Evolutionary conservation across 768 basidiomycete species (phyloP), one percentile per base, ranked within the genome.

Genomic region (Suillus alpinus): DNA sequence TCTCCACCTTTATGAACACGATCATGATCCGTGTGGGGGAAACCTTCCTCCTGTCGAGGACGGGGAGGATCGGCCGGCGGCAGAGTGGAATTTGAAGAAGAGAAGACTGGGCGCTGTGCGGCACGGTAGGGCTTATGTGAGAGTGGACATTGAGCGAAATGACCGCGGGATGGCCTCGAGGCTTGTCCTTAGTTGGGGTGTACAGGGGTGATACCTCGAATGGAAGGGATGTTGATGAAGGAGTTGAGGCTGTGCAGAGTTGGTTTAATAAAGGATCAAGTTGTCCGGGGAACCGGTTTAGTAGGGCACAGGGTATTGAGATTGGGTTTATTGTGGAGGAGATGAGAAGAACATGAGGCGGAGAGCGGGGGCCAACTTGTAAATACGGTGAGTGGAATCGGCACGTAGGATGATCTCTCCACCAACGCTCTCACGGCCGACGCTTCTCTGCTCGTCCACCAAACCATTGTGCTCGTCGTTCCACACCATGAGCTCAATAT

Each of bases 311-410:
- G 53, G 53, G 53, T 4, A 16, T 55, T 6, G 26, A 55, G 53
- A 55, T 55, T 55, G 53, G 53, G 53, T 55, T 55, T 55, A 36
- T 18, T 29, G 53, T 29, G 37, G 31, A 37, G 53, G 16, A 53
- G 52, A 53, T 53, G 52, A 53, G n/a, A 32, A 52, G 14, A n/a
- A 55, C 53, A 55, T 29, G 53, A 55, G 53, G 53, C n/a, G n/a
- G n/a, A n/a, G n/a, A n/a, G n/a, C n/a, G n/a, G n/a, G n/a, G n/a
- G n/a, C n/a, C n/a, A n/a, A n/a, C n/a, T n/a, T n/a, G n/a, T n/a
- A n/a, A n/a, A n/a, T n/a, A n/a, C n/a, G n/a, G n/a, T n/a, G n/a
- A n/a, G n/a, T n/a, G n/a, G n/a, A n/a, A n/a, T n/a, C n/a, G n/a
- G n/a, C n/a, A n/a, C n/a, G n/a, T n/a, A n/a, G n/a, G n/a, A n/a